Base-by-base conservation (phyloP, 345 rosid genomes). In the Combretum micranthum region DNA sequence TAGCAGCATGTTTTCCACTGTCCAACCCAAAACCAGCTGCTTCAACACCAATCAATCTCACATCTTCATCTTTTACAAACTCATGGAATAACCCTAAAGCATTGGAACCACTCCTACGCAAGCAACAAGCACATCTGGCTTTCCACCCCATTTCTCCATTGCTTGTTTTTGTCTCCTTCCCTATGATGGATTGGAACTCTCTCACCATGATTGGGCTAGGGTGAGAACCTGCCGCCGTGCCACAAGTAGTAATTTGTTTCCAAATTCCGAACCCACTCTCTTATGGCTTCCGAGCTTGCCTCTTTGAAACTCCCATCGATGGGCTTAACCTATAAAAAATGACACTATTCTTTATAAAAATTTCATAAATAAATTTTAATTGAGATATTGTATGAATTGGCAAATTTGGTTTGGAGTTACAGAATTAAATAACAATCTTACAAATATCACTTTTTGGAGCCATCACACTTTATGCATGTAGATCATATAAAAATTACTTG, bases 11-110 rank as follows among this genome's bases (percentile, higher is more conserved):
- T 63, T 67, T 77, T 13, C 95, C 95, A 18, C 90, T 83, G 47
- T 86, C 82, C 22, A 91, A 61, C 4, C 98, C 96, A 3, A 88
- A 75, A 12, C 96, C 96, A 2, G 83, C 94, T 0, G 92, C 96
- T 63, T 91, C 96, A 4, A 91, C 80, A 19, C 98, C 96, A 7
- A 91, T 72, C 57, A 91, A 49, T 46, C 95, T 73, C 53, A 91
- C 96, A 2, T 75, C 88, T 20, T 72, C 61, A 20, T 91, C 96
- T 3, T 47, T 52, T 9, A 83, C 51, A 69, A 91, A 88, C 45
- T 85, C 96, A 52, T 83, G 83, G 72, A 91, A 85, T 64, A 88
- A 52, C 20, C 98, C 98, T 3, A 91, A 60, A 0, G 96, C 98
- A 64, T 87, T 87, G 2, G 96, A 85, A 6, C 96, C 97, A 59